Evolutionary conservation across 148 eudicot genomes (phyloP), one percentile per base, ranked within the genome.

Genomic region (Oxyria digyna): DNA sequence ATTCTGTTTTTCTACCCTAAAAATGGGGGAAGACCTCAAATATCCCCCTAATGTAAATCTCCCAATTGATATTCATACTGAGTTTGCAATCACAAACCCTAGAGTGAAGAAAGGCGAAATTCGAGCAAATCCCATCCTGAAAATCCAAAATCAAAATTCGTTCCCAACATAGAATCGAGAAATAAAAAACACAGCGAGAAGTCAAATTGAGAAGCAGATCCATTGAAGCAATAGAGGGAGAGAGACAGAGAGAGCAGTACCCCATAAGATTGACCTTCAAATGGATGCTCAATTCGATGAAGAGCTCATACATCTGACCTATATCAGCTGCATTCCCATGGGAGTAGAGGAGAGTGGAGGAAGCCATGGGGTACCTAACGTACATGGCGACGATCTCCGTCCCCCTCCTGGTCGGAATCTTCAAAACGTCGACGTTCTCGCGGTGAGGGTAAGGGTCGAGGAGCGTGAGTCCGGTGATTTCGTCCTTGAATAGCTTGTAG

Each of bases 321-420:
- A 93, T 79, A 82, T 93, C 98, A 55, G 98, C 96, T 14, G 96
- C 98, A 76, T 93, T 93, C 1, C 98, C 98, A 76, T 93, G 98
- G n/a, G 96, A 89, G 59, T 93, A 93, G 17, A 89, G 85, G 73
- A 93, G 62, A n/a, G 96, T 89, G 6, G 86, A 73, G 26, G 78
- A 75, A 12, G 98, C 94, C 96, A 89, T 89, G 11, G 98, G 98
- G 71, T 93, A 84, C 59, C 98, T 71, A 13, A 93, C 91, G 67
- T 93, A 87, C 68, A 93, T 78, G 6, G 85, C 94, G 4, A 93
- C 95, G 27, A 89, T 82, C 73, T 93, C 89, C 21, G 81, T 80
- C 0, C 89, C 87, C 33, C 89, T 71, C 23, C 96, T 77, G 0
- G 98, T 93, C 27, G 75, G 74, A n/a, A 93, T 67, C 87, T 78